Conservation (phyloP, 441 rosid genomes). For the Aquilaria agallochum region DNA sequence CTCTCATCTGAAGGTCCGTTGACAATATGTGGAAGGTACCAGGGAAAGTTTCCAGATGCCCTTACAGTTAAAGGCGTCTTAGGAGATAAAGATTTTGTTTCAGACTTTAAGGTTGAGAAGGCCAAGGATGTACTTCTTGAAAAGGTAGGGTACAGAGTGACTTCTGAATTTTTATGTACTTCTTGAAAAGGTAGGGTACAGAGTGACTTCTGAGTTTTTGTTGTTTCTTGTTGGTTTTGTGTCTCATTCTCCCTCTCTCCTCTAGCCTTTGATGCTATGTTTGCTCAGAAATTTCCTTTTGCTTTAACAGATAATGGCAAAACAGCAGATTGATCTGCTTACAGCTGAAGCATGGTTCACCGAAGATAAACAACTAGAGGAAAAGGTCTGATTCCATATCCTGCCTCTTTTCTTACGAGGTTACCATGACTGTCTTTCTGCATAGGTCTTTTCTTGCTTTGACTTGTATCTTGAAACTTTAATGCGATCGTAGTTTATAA, state of each 20-base stretch:
- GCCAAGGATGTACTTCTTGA: slow-evolving; percentile 70
- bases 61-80: slow-evolving; percentile 56
- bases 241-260: background rate
- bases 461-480: too few relatives aligned
- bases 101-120: slow-evolving; percentile 59
- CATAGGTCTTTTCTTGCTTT: too few relatives aligned
- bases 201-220: background rate
- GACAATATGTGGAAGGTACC: slow-evolving; percentile 67
- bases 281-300: background rate
- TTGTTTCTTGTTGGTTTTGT: background rate
- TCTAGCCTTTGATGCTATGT: background rate
- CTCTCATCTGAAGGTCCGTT: slow-evolving; percentile 62
- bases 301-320: slow-evolving; percentile 53
- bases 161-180: slow-evolving; percentile 28
- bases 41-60: slow-evolving; percentile 63
- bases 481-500: too few relatives aligned
- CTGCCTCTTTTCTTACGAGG: background rate
- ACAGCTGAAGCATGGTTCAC: slow-evolving; percentile 93
- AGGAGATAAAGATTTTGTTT: slow-evolving; percentile 50
- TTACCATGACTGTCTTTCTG: too few relatives aligned
- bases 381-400: slow-evolving; percentile 51
- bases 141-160: slow-evolving; percentile 38
- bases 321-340: slow-evolving; percentile 69
- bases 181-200: background rate
- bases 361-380: slow-evolving; percentile 60